Evolutionary conservation across 179 eudicot genomes (phyloP), one percentile per base, ranked within the genome.

Genomic region (Camellia oleifera): DNA sequence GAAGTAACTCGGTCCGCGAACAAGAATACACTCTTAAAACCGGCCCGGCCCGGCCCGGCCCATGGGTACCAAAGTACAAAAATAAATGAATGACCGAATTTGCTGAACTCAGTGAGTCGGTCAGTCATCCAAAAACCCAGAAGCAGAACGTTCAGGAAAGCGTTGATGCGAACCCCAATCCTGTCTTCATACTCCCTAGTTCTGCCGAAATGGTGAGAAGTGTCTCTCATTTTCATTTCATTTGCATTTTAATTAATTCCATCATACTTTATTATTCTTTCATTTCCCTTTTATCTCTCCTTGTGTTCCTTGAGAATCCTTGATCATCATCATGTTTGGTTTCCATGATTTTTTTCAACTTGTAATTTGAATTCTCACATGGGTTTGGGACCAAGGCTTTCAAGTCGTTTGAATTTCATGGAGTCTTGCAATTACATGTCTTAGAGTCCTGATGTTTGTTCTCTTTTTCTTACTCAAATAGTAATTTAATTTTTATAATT

Each of bases 71-170:
- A 32, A 32, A 32, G 40, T 32, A 32, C 40, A 1, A 32, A 32
- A 32, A 32, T 32, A 2, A 32, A 32, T 32, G 40, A 32, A 32
- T 32, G 40, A 0, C 40, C 1, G 40, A 32, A 32, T 57, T 57
- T 57, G 7, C 52, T 7, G 7, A 48, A 3, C 52, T 48, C 7
- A 3, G 7, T 48, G 52, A 48, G 52, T 48, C 52, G 0, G 74
- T 50, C 75, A 60, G 32, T 72, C 75, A 4, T 52, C 75, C n/a
- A n/a, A 46, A 70, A 70, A 70, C 74, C 74, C 74, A 70, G 15
- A 46, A 44, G 54, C 9, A 20, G 42, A 72, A 9, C 42, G 11
- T 11, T 18, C 8, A 4, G 54, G 26, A 69, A 71, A 9, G 1
- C 20, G 18, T 20, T 48, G 58, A 48, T 71, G 40, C 58, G 15